A percentile compares a stretch with the other conserved stretches of the same genome.
phyloP scores from a whole-genome alignment of 2,329 filamentous ascomycete genomes.

The Zarea fungicola region DNA sequence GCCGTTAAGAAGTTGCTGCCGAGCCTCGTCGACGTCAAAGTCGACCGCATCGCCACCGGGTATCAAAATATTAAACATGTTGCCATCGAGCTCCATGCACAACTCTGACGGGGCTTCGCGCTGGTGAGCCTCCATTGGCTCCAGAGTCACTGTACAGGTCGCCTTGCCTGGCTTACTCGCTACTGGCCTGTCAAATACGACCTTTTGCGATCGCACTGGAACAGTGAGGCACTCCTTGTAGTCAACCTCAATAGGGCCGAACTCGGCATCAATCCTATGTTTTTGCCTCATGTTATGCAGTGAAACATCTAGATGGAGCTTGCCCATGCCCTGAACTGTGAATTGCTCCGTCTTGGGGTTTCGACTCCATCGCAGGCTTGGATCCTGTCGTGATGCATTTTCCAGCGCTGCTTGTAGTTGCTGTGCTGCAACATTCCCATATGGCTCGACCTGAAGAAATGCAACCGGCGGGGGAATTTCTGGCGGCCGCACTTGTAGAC shows the following conservation, averaged over 20 bases:
- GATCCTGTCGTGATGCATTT: conserved; percentile 83
- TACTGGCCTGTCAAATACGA: conserved; percentile 71
- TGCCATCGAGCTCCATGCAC: conserved; percentile 60
- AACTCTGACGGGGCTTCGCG: conserved; percentile 35
- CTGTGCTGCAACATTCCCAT: conserved; percentile 73
- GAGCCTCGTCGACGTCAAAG: conserved; percentile 46
- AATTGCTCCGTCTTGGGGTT: conserved; percentile 92
- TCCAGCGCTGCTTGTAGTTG: conserved; percentile 70
- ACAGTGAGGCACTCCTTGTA: conserved; percentile 78
- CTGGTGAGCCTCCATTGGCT: conserved; percentile 48
- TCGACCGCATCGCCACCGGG: conserved; percentile 43
- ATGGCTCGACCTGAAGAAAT: conserved; percentile 85
- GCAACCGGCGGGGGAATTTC: conserved; percentile 90
- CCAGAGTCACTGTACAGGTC: conserved; percentile 63
- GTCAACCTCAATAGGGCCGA: conserved; percentile 90
- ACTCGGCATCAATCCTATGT: conserved; percentile 79
- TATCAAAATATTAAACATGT: conserved; percentile 55
- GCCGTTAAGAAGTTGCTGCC: conserved; percentile 66
- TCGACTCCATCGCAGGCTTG: conserved; percentile 76
- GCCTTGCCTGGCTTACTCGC: conserved; percentile 76
- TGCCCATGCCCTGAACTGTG: conserved; percentile 91
- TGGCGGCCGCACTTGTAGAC: conserved; percentile 79
- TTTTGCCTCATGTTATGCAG: conserved; percentile 82
- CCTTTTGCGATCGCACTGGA: conserved; percentile 50
- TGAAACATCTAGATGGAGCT: conserved; percentile 90